phyloP scores from a whole-genome alignment of 2,329 filamentous ascomycete species.

The Aspergillus sp. region DNA sequence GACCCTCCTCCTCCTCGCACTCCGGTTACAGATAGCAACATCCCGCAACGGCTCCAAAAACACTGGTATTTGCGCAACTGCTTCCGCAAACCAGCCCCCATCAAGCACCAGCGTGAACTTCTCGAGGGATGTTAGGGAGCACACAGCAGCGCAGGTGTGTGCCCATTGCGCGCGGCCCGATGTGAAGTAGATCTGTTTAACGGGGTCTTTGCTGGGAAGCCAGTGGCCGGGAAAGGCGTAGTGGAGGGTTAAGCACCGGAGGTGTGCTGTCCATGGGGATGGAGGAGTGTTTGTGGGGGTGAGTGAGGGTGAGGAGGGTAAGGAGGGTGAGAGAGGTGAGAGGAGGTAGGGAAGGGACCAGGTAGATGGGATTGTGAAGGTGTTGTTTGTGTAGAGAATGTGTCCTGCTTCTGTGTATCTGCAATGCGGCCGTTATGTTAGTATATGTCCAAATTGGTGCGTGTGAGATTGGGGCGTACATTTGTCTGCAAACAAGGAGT shows the following conservation, averaged over 20 bases:
- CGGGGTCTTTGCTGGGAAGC: conserved; percentile 35
- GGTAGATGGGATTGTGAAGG: conserved; percentile 35
- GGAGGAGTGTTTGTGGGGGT: no score
- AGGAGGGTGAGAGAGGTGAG: conserved; percentile 16
- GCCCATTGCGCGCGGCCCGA: conserved; percentile 32
- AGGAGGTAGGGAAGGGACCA: conserved; percentile 34
- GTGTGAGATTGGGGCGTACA: no score
- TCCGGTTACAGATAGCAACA: neutral
- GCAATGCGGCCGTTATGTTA: neutral
- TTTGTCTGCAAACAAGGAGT: conserved; percentile 28
- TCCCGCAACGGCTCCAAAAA: conserved; percentile 30
- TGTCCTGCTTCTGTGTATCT: conserved; percentile 32
- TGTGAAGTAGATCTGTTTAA: conserved; percentile 31
- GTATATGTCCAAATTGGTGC: no score
- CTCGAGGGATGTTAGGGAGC: conserved; percentile 18
- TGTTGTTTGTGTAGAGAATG: conserved; percentile 29
- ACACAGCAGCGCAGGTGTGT: conserved; percentile 27
- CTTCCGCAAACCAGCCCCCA: conserved; percentile 32
- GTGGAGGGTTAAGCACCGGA: conserved; percentile 21
- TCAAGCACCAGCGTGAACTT: conserved; percentile 26
- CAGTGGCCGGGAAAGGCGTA: conserved; percentile 36
- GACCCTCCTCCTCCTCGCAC: conserved; percentile 7
- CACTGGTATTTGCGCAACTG: conserved; percentile 27
- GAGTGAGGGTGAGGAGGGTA: conserved; percentile 10
- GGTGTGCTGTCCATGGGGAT: conserved; percentile 15